Evolutionary conservation across 2,329 filamentous ascomycete species (phyloP), one percentile per base, ranked within the genome.

Genomic region (Aspergillus hortae): DNA sequence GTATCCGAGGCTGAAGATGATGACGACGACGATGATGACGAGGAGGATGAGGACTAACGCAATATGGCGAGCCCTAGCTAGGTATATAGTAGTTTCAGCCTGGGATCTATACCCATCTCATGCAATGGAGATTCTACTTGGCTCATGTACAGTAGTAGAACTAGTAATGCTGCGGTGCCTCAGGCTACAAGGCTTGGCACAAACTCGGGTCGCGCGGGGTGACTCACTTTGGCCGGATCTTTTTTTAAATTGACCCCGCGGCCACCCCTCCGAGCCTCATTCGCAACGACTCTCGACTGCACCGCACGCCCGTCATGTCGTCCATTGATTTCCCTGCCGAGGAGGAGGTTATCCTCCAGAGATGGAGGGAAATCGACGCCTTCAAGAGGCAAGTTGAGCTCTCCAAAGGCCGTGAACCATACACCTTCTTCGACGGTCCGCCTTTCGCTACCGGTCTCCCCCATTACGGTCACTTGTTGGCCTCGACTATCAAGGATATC

Each of bases 401-500:
- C 55, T 94, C 92, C 10, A 82, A 89, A 71, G 89, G 88, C 59
- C 84, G 86, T 56, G 84, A 88, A 58, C 88, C 85, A 49, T 99
- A 96, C 70, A 95, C 91, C 51, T 99, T 99, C 76, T 97, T 96
- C 77, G 89, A 92, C 80, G 89, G 89, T 10, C 88, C 87, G 52
- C 87, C 88, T 4, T 90, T 90, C 67, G 86, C 85, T 68, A 95
- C 87, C 60, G 82, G 82, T 35, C 77, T 83, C 54, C 83, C 83
- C 40, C 85, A 88, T 69, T 86, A 88, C 64, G 83, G 86, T 52
- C 90, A 95, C 73, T 76, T 95, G 48, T 80, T 95, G 60, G 89
- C 92, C 35, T 95, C 90, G 17, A 96, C 92, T 46, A 96, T 96
- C 77, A 96, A 97, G 74, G 92, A 96, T 71, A 94, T 96, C 55